These are phyloP conservation scores for Erysimum cheiranthoides DNA, from an alignment of 345 rosid genomes.

Conservation along the genomic window DNA sequence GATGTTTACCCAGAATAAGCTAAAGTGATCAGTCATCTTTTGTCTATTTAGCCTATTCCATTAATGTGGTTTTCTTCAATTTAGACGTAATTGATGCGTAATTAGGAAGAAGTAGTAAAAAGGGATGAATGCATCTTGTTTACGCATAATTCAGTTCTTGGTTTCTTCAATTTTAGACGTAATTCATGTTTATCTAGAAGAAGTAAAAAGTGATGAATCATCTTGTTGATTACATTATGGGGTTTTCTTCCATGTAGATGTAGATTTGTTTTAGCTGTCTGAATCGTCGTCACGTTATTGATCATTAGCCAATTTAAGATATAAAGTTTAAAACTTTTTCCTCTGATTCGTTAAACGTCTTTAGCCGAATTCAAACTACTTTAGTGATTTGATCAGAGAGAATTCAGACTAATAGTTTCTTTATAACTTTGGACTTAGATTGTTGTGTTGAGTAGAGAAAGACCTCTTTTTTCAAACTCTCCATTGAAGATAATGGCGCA, in stretches of 20 bases:
- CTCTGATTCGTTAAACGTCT: conserved; percentile 20
- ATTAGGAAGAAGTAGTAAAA: not conserved
- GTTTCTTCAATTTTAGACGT: conserved; percentile 16
- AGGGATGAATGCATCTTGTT: conserved; percentile 17
- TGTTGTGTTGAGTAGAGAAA: conserved; percentile 17
- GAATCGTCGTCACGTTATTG: conserved; percentile 19
- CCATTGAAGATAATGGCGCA: conserved; percentile 31
- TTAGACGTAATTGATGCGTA: conserved; percentile 14
- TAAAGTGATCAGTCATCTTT: not conserved
- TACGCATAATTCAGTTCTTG: not conserved
- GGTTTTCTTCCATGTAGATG: not conserved
- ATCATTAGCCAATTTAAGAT: conserved; percentile 13
- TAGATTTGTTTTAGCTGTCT: not conserved
- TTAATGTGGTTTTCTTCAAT: not conserved
- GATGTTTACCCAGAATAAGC: conserved; percentile 28
- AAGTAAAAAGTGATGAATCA: conserved; percentile 15
- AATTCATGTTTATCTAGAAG: not conserved
- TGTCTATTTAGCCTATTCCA: not conserved
- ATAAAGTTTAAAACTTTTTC: not conserved
- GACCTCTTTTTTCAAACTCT: not conserved
- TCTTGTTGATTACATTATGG: not conserved
- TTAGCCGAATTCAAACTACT: conserved; percentile 19
- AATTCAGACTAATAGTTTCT: not conserved
- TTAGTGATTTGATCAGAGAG: not conserved
- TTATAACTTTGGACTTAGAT: conserved; percentile 1